A percentile compares a stretch with the other conserved stretches of the same genome.
Evolutionary conservation across 306 rosid species (phyloP).

Genomic region (Hippophae tibetana): DNA sequence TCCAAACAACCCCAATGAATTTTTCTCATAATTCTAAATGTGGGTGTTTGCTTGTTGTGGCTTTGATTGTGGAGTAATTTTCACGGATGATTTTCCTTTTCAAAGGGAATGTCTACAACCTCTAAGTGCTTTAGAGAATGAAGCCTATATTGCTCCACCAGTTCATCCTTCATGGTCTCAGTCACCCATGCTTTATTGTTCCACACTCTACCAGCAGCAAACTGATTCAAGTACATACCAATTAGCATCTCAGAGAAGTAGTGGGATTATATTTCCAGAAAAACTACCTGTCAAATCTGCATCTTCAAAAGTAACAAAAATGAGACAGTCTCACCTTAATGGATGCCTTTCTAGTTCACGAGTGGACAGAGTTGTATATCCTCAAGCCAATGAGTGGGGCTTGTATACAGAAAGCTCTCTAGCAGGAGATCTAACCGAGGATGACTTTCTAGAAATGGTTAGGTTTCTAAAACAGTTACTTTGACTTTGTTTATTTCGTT

Average conservation of each 20-base stretch:
- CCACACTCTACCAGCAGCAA: conserved; percentile 39
- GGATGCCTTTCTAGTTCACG: conserved; percentile 24
- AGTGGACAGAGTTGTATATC: conserved; percentile 32
- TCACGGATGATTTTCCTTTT: conserved; percentile 31
- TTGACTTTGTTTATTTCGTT: neutral
- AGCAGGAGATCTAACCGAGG: conserved; percentile 51
- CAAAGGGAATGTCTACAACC: conserved; percentile 36
- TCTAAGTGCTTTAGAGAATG: conserved; percentile 35
- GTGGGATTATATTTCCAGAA: conserved; percentile 27
- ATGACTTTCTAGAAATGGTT: conserved; percentile 75
- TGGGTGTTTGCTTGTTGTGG: conserved; percentile 15
- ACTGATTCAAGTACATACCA: conserved; percentile 36
- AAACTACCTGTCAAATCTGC: conserved; percentile 18
- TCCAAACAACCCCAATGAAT: conserved; percentile 13
- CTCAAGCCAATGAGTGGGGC: conserved; percentile 42
- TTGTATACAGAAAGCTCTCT: conserved; percentile 41
- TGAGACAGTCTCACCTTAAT: conserved; percentile 24
- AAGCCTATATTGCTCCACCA: conserved; percentile 29
- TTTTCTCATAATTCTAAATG: neutral
- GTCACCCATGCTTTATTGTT: conserved; percentile 42
- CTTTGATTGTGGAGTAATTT: conserved; percentile 33
- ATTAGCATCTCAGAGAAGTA: conserved; percentile 33
- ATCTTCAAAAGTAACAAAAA: conserved; percentile 31
- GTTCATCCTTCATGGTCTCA: conserved; percentile 42
- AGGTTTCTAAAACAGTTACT: neutral